Conservation (phyloP, 2,329 filamentous ascomycete genomes). For the Paecilomyces variotii region DNA sequence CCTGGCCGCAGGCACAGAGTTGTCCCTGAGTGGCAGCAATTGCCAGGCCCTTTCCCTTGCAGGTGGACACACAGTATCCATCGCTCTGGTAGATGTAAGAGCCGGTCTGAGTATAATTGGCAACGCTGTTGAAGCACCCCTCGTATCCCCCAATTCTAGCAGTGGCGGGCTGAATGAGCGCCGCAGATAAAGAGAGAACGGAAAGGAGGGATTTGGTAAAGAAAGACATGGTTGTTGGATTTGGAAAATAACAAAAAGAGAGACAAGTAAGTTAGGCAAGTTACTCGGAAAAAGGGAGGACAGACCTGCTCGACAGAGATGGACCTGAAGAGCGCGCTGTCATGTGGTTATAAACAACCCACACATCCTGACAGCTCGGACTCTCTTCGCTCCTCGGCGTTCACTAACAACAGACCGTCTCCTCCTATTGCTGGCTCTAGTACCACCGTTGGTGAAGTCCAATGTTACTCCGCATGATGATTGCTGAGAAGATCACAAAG, state of each 20-base stretch:
- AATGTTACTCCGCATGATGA: neutral
- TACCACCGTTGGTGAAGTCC: neutral
- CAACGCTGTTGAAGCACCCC: neutral
- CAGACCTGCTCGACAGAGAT: neutral
- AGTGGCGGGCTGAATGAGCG: neutral
- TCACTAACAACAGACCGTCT: neutral
- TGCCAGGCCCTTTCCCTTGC: neutral
- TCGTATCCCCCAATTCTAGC: neutral
- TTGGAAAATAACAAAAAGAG: neutral
- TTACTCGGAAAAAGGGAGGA: neutral
- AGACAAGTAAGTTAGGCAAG: neutral
- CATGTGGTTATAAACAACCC: neutral
- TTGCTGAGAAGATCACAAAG: neutral
- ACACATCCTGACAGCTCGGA: neutral
- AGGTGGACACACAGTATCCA: neutral
- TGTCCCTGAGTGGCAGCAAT: neutral
- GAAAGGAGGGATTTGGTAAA: neutral
- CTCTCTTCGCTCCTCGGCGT: neutral
- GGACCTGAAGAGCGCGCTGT: neutral
- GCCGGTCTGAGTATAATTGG: neutral
- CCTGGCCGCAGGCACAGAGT: neutral
- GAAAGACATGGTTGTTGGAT: neutral
- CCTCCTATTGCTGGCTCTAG: neutral
- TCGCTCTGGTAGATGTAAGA: neutral
- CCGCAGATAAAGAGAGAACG: neutral